phyloP scores from a whole-genome alignment of 208 protist species.

The Herpetomonas tarakana region DNA sequence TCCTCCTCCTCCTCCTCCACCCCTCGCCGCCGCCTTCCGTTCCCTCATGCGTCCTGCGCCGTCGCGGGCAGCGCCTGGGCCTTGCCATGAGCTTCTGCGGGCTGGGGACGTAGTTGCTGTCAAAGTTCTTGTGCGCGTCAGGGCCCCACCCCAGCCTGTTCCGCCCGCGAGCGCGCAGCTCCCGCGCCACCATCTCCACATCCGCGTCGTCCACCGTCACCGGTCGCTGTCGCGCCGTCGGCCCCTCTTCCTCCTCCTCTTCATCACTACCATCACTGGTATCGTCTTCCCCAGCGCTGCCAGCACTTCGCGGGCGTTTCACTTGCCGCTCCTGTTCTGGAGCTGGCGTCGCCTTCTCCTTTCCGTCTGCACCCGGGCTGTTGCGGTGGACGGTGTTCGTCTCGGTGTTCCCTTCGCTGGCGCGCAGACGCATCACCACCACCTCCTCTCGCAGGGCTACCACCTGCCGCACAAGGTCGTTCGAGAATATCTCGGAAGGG shows the following conservation, averaged over 20 bases:
- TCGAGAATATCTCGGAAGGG: constrained; percentile 9
- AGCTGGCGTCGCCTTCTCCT: background rate
- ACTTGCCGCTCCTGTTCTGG: background rate
- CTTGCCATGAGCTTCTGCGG: constrained; percentile 33
- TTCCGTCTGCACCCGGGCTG: background rate
- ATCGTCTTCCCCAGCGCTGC: no score
- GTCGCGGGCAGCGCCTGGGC: constrained; percentile 7
- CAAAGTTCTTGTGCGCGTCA: constrained; percentile 31
- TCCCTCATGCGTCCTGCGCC: constrained; percentile 1
- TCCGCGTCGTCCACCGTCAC: background rate
- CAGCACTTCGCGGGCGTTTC: no score
- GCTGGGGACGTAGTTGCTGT: constrained; percentile 28
- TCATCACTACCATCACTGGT: background rate
- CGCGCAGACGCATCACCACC: constrained; percentile 15
- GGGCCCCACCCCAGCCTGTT: constrained; percentile 26
- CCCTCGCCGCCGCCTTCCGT: no score
- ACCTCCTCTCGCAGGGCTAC: constrained; percentile 25
- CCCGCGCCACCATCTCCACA: background rate
- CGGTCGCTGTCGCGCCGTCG: background rate
- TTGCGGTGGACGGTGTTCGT: no score
- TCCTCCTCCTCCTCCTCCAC: no score
- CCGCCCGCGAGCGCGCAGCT: background rate
- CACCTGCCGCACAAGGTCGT: constrained; percentile 12
- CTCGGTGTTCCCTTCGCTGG: no score
- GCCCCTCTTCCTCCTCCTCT: background rate